Evolutionary conservation across 108 stramenopile genomes (phyloP), one percentile per base, ranked within the genome.

Genomic region (Pseudonitzschia pungens): DNA sequence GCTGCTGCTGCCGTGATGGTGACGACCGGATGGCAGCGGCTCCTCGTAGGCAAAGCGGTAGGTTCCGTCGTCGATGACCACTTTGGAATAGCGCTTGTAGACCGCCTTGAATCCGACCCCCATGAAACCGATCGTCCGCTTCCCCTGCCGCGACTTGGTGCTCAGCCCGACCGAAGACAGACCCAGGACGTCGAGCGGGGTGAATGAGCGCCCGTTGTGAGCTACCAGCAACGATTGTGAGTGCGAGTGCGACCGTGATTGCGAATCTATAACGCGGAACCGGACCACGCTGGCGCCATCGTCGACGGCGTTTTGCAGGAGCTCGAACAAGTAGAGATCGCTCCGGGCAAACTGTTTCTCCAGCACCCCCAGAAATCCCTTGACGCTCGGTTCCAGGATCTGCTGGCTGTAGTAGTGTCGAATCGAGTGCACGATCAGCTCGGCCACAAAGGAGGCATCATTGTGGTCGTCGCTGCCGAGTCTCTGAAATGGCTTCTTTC

Each of bases 281-380:
- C 28, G 27, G 20, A 63, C 60, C 27, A 33, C 28, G 28, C 31
- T 63, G 21, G 74, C 74, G 22, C 74, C 74, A 21, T 75, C 74
- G 59, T 75, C 74, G 4, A 75, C 74, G 40, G 63, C 74, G 21
- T 75, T 75, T 27, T 75, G 74, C 31, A 75, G 62, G 7, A 75
- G 51, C 54, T 75, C 74, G 0, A 43, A 75, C 29, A 75, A n/a
- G 26, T 75, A 75, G n/a, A 65, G 28, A 44, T 75, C 68, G 27
- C 36, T 56, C 0, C 68, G 74, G n/a, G 63, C 28, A 44, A 75
- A 75, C 54, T 75, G 74, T 51, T 75, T 75, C 43, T 75, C 74
- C 0, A 75, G 28, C 0, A 75, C 52, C n/a, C 52, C 29, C 4
- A 75, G 70, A 53, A 75, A 75, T 33, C 74, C 74, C 28, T 68